Conservation (phyloP, 176 grass and related monocot species). For the Canna indica region DNA sequence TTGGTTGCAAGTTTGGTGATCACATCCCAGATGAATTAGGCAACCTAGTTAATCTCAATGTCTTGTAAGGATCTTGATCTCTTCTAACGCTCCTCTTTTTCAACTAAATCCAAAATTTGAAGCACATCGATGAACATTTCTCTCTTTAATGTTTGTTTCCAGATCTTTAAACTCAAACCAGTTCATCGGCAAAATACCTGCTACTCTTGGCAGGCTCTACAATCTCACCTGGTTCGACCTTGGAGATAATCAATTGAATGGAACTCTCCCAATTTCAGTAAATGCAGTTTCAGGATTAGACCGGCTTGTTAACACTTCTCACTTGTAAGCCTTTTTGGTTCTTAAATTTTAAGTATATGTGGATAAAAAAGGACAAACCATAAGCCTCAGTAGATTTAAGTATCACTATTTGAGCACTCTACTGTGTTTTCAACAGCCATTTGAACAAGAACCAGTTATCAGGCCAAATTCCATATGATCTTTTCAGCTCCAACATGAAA, state of each 20-base stretch:
- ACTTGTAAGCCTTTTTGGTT: slow-evolving; percentile 66
- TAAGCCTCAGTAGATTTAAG: background rate
- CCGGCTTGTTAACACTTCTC: slow-evolving; percentile 53
- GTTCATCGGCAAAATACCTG: slow-evolving; percentile 71
- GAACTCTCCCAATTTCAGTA: slow-evolving; percentile 52
- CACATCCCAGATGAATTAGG: slow-evolving; percentile 66
- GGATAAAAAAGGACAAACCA: background rate
- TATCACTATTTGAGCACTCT: background rate
- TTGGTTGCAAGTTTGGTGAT: slow-evolving; percentile 64
- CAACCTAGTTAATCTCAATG: slow-evolving; percentile 43
- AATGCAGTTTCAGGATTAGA: slow-evolving; percentile 48
- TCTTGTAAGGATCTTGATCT: slow-evolving; percentile 43
- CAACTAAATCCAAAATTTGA: background rate
- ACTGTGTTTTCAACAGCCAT: slow-evolving; percentile 48
- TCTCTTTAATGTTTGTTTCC: slow-evolving; percentile 12
- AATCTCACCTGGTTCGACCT: slow-evolving; percentile 88
- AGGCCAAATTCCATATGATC: slow-evolving; percentile 56
- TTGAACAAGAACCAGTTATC: slow-evolving; percentile 85
- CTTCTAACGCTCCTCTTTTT: background rate
- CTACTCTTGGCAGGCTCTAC: slow-evolving; percentile 64
- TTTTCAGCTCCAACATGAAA: slow-evolving; percentile 78
- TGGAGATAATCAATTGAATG: slow-evolving; percentile 59
- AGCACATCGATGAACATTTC: background rate
- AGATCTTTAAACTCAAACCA: slow-evolving; percentile 81
- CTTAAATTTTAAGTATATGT: background rate